These are phyloP conservation scores for Magnaporthiopsis poae DNA, from an alignment of 2,329 filamentous ascomycete genomes.

Conservation along the genomic window DNA sequence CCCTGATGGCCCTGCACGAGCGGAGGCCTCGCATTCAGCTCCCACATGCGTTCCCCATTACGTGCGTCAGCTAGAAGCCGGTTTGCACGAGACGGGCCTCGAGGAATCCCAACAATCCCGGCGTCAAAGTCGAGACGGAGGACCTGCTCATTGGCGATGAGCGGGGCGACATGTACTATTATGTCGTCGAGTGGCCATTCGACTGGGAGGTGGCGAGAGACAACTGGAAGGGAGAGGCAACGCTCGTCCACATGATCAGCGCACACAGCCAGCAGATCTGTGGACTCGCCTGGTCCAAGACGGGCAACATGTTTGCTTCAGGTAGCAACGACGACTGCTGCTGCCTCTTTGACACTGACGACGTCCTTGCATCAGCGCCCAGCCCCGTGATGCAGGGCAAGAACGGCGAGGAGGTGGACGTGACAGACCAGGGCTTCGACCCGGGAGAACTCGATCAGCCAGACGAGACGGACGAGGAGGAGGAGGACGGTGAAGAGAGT, in stretches of 20 bases:
- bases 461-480: conserved; percentile 3
- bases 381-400: neutral
- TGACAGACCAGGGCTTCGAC: neutral
- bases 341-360: conserved; percentile 63
- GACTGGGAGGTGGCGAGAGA: conserved; percentile 52
- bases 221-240: conserved; percentile 69
- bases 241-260: conserved; percentile 63
- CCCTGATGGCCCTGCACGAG: conserved; percentile 68
- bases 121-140: conserved; percentile 55
- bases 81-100: conserved; percentile 43
- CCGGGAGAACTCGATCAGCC: neutral
- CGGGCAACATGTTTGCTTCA: conserved; percentile 69
- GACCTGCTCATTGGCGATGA: conserved; percentile 84
- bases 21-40: conserved; percentile 43
- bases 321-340: conserved; percentile 90
- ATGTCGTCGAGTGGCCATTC: conserved; percentile 75
- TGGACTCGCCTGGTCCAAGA: conserved; percentile 75
- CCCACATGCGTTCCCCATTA: conserved; percentile 60
- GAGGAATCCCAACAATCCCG: conserved; percentile 35
- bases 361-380: conserved; percentile 32
- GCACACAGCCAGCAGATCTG: conserved; percentile 86
- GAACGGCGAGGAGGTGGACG: neutral
- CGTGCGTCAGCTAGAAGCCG: conserved; percentile 75
- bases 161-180: conserved; percentile 72
- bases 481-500: neutral